Evolutionary conservation across 1,139 yeast genomes (phyloP), one percentile per base, ranked within the genome.

Genomic region (Hanseniaspora uvarum): DNA sequence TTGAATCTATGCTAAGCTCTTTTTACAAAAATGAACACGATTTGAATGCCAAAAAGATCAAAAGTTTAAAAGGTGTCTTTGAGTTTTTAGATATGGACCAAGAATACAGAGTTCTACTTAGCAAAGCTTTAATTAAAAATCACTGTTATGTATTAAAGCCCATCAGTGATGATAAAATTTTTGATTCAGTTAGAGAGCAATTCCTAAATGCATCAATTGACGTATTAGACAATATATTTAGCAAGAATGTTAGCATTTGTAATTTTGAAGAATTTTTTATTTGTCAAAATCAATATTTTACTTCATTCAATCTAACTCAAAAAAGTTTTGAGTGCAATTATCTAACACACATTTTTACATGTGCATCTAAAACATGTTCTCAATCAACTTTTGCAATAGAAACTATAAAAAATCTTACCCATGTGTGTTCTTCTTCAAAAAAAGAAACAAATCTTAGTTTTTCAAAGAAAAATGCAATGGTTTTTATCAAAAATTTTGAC

Each of bases 201-300:
- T 46, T 37, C 5, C 16, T 10, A 28, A 26, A 21, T 5, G 14
- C 12, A 12, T 37, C 31, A 12, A n/a, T 12, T 2, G 16, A 19
- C 4, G 26, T 46, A 5, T 37, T 37, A 11, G 10, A 37, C 5
- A 21, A 34, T 14, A 24, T 45, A 33, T 36, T 18, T 30, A 31
- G 18, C n/a, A 18, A 33, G 14, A 21, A 31, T 11, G 21, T 11
- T 36, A 14, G 11, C 18, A 10, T 21, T 11, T 44, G 47, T 30
- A 33, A 31, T 4, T 28, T 28, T 14, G 45, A 30, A 12, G 33
- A 19, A 8, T 38, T 47, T 28, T 38, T 47, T 8, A 11, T 31
- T 31, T 47, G 52, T 14, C 52, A 47, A 39, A 38, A 26, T 21
- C n/a, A 30, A 3, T 47, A 28, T 28, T 38, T 47, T 26, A 6